Base-by-base conservation (phyloP, 306 rosid species). In the Citrullus amarus region DNA sequence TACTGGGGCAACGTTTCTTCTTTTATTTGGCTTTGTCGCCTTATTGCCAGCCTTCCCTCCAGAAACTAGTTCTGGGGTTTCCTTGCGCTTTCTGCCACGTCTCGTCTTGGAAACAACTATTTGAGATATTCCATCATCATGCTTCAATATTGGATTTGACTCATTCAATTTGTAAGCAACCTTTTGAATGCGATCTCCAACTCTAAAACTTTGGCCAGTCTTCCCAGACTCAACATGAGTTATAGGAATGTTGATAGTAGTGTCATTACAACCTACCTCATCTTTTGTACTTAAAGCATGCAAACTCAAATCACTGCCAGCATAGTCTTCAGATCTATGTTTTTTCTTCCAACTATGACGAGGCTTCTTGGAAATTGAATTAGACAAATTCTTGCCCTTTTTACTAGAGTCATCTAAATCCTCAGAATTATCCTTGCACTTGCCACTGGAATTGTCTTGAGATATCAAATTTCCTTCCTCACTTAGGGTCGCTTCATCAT, bases 141-240 rank as follows among this genome's bases (percentile, higher is more conserved):
- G 56, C 86, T 73, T 86, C 67, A 86, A 79, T 22, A 88, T 79
- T 16, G 91, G 84, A 83, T 79, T 86, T 5, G 78, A 81, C 25
- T 85, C 82, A 28, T 78, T 86, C 68, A 88, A 81, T 25, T 81
- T 89, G 87, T 78, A 83, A 5, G 89, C 90, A 48, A 83, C 88
- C 82, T 85, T 84, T 17, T 71, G 73, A 71, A 88, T 88, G 62
- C 88, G 79, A 71, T 84, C 91, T 82, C 91, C 91, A 65, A 88
- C 85, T 68, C 67, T 79, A 59, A 82, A 86, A 76, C 75, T 77
- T 76, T n/a, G 82, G 61, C 56, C 82, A 39, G 32, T 77, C 85
- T 61, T 84, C 3, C 16, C 0, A 69, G 82, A 15, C 56, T 72
- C 67, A 32, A 20, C 13, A 58, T 36, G 25, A 69, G 46, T 18